Evolutionary conservation across 2,329 filamentous ascomycete genomes (phyloP), one percentile per base, ranked within the genome.

Genomic region (Monilinia aucupariae): DNA sequence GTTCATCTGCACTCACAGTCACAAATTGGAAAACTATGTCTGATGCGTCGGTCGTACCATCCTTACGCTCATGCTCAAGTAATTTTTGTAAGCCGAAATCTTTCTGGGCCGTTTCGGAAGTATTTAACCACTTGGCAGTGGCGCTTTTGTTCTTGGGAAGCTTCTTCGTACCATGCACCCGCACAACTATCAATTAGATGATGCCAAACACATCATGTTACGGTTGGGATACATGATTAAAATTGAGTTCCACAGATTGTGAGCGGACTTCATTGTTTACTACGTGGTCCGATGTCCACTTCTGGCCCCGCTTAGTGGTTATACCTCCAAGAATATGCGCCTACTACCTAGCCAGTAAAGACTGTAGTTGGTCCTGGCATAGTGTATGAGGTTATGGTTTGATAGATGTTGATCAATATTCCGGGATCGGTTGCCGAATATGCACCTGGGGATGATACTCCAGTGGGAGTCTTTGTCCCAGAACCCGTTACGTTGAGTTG

Each of bases 391-490:
- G 68, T 67, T 51, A 67, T 65, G 3, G 66, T 50, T 22, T 62
- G 51, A 37, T 71, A 76, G 61, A 79, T 80, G 68, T 81, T 77
- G 68, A 80, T 76, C 48, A 77, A 72, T 68, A 82, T 79, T 52
- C 79, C 79, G 1, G 79, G 76, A 70, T 82, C 79, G 51, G 66
- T 75, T 7, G 59, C 58, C 25, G 20, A 22, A 37, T 50, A 39
- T 27, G 43, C 34, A 8, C 51, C 51, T 9, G 63, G 58, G 17
- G 62, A 61, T 32, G 17, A 39, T 20, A 58, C 41, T 34, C 48
- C 37, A 56, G 51, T 27, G 13, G 52, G 43, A 22, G 6, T 62
- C 20, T 59, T 50, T 22, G 52, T 50, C 27, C 32, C 60, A 6
- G 52, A 58, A 12, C 52, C 45, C 32, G 52, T 62, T 22, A 62